Evolutionary conservation across 768 basidiomycete genomes (phyloP).

Genomic region (Candolleomyces eurysporus): DNA sequence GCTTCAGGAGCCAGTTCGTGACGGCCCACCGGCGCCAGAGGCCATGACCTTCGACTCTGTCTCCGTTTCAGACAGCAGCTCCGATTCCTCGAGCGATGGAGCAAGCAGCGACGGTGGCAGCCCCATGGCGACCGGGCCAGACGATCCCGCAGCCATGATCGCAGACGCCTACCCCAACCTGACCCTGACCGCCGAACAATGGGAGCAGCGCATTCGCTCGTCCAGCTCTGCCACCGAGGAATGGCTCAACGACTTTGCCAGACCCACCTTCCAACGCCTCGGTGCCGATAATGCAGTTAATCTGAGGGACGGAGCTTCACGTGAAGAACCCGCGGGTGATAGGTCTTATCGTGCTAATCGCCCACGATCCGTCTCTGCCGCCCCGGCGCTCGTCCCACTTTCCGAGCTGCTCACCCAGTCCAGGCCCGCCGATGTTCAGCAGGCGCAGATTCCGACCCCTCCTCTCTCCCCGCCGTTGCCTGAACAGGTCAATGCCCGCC

Average conservation of each 20-base stretch:
- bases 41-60: slow-evolving; percentile 24
- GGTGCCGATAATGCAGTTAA: background rate
- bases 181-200: slow-evolving; percentile 15
- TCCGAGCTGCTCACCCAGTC: slow-evolving; percentile 5
- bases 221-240: background rate
- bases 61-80: slow-evolving; percentile 26
- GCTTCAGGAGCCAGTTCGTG: background rate
- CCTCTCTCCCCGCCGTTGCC: slow-evolving; percentile 3
- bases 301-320: background rate
- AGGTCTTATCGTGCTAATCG: slow-evolving; percentile 14
- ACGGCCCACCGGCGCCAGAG: slow-evolving; percentile 3
- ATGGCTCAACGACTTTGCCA: background rate
- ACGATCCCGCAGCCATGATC: slow-evolving; percentile 39
- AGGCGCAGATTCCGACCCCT: slow-evolving; percentile 2
- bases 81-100: slow-evolving; percentile 40
- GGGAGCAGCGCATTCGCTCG: slow-evolving; percentile 9
- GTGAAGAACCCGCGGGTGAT: slow-evolving; percentile 2
- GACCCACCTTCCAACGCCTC: background rate
- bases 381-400: background rate
- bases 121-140: slow-evolving; percentile 45
- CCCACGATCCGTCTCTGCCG: slow-evolving; percentile 16
- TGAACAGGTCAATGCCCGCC: background rate
- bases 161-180: slow-evolving; percentile 30
- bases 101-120: slow-evolving; percentile 31
- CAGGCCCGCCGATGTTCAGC: background rate